Base-by-base conservation (phyloP, 768 basidiomycete species). In the Boletales sp. region DNA sequence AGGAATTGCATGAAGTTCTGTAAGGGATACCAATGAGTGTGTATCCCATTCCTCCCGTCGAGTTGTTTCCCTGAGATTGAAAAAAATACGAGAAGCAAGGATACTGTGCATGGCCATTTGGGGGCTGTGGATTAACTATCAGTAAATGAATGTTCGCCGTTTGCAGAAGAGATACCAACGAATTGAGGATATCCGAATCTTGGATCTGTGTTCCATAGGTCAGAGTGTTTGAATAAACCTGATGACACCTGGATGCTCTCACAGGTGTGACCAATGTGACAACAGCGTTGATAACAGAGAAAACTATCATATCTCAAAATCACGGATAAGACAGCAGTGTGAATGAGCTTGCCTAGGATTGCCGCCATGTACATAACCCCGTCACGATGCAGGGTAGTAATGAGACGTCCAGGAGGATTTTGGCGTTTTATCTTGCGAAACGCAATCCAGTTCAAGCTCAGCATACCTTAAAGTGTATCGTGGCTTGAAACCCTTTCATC, bases 11-110 rank as follows among this genome's bases (percentile, higher is more conserved):
- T 15, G 48, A 31, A 59, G 55, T 8, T 55, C 57, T 3, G 58
- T 18, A 4, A 52, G 50, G n/a, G 42, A 19, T 6, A 39, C 24
- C 3, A 38, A 39, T 4, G 44, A 39, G 13, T 29, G n/a, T 5
- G 44, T 17, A 6, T 5, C 24, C 9, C 5, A 2, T 41, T 53
- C 31, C 39, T 51, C 51, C 47, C 12, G 39, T 40, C n/a, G 58
- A 14, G 18, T 30, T 8, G 60, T 59, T 43, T 61, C 53, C 42
- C 49, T 55, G 27, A 61, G 60, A 43, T 61, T 59, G 24, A 61
- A 61, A 40, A 61, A 60, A 31, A 61, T 53, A 3, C 60, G 60
- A n/a, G 60, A 62, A 6, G 60, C 50, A 47, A 62, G 60, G 29
- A 62, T 52, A 17, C 61, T 62, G 21, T 62, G 60, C 45, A 51